phyloP scores from a whole-genome alignment of 768 basidiomycete species.

The Phaeolepiota aurea region DNA sequence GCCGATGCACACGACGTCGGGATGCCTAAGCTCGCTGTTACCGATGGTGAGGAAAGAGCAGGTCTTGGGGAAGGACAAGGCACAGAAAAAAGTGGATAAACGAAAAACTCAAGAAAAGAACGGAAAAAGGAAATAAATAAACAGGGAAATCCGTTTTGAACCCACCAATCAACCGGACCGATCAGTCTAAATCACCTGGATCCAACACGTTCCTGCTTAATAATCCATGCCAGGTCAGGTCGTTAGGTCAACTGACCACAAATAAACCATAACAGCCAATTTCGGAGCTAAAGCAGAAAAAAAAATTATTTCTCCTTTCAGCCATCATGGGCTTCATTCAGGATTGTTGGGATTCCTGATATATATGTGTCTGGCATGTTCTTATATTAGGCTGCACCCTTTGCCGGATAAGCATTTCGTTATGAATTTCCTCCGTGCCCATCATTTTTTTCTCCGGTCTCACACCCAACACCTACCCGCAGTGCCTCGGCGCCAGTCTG shows the following conservation, averaged over 20 bases:
- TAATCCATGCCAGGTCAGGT: slow-evolving; percentile 1
- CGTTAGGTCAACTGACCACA: slow-evolving; percentile 1
- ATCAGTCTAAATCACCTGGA: slow-evolving; percentile 1
- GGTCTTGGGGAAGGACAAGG: background rate
- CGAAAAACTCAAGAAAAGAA: background rate
- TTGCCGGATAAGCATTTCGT: background rate
- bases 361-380: background rate
- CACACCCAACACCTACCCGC: background rate
- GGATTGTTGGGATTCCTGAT: background rate
- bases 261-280: background rate
- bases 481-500: background rate
- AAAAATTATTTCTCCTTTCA: background rate
- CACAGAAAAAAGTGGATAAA: background rate
- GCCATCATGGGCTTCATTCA: background rate
- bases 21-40: background rate
- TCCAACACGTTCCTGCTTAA: slow-evolving; percentile 1
- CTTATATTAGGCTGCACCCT: background rate
- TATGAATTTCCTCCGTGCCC: background rate
- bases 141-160: background rate
- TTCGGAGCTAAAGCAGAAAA: no score
- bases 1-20: background rate
- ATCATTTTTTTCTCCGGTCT: slow-evolving; percentile 1
- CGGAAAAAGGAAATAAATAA: background rate
- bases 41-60: background rate
- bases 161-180: slow-evolving; percentile 1